phyloP scores from a whole-genome alignment of 2,329 filamentous ascomycete species.

The Sarocladium kiliense region DNA sequence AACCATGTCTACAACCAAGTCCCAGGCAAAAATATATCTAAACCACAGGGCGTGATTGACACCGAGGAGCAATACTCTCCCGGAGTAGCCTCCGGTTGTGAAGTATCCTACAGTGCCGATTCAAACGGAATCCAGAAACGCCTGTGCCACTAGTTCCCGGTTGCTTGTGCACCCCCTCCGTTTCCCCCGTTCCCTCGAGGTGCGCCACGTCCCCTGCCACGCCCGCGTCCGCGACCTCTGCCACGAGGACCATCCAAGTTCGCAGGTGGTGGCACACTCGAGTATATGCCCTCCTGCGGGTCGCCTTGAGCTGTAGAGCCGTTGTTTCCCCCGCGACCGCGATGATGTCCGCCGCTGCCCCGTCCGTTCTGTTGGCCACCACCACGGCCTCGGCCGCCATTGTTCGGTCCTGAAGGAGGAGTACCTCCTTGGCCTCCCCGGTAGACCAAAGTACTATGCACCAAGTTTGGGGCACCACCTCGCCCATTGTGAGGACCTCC shows the following conservation, averaged over 20 bases:
- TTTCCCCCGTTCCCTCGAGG: conserved; percentile 6
- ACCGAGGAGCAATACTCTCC: too few relatives aligned
- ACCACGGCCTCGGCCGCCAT: conserved; percentile 22
- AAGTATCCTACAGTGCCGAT: not conserved
- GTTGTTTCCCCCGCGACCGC: conserved; percentile 21
- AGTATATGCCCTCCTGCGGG: conserved; percentile 31
- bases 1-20: not conserved
- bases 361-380: conserved; percentile 16
- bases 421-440: conserved; percentile 31
- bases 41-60: too few relatives aligned
- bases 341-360: conserved; percentile 20
- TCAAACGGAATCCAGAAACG: not conserved
- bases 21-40: too few relatives aligned
- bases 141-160: conserved; percentile 7
- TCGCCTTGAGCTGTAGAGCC: conserved; percentile 16
- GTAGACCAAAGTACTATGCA: conserved; percentile 50
- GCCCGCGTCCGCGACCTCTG: conserved; percentile 33
- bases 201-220: conserved; percentile 33
- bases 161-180: conserved; percentile 12
- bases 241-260: conserved; percentile 41
- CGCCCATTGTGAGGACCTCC: conserved; percentile 24
- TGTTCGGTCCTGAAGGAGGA: conserved; percentile 13
- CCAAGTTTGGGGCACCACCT: conserved; percentile 35
- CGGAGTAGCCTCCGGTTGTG: not conserved
- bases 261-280: conserved; percentile 56